Base-by-base conservation (phyloP, 306 rosid genomes). In the Urtica urens region DNA sequence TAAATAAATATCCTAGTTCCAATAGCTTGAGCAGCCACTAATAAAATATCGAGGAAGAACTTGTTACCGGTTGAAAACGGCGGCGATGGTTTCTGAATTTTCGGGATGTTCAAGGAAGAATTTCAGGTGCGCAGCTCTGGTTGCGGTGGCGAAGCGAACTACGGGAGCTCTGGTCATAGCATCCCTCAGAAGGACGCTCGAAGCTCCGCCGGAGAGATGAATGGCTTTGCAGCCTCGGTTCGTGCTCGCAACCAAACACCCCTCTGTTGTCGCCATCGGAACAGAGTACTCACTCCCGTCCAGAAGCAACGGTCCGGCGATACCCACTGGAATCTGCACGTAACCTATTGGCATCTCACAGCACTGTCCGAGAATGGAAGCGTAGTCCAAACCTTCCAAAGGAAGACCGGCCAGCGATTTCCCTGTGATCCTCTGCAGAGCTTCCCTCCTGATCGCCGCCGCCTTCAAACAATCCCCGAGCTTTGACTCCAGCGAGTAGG, bases 231-330 rank as follows among this genome's bases (percentile, higher is more conserved):
- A 86, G 0, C 96, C 96, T 53, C 96, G 63, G 63, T 86, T 86
- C 0, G 96, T 60, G 48, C 96, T 81, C 0, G 96, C 96, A 3
- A 86, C 74, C 63, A 86, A 53, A 26, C 81, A 72, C 0, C 96
- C 96, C 25, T 86, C 93, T 0, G 96, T 86, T 33, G 96, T 86
- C 22, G 93, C 96, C 96, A 86, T 81, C 0, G 96, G 93, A 1
- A 86, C 76, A 0, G 87, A 76, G 62, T 56, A 82, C 57, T 81
- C 96, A 2, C 31, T 58, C 14, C 86, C 96, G 44, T 86, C 88
- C 0, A 86, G 68, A 21, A 86, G 56, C 43, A 86, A 55, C 0
- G 96, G 96, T 0, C 96, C 96, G 0, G 88, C 93, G n/a, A 86
- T 78, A 0, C 96, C 96, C 17, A 86, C 93, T 7, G 96, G 96